Evolutionary conservation across 164 flowering plant genomes (phyloP).

Genomic region (Magnolia officinalis): DNA sequence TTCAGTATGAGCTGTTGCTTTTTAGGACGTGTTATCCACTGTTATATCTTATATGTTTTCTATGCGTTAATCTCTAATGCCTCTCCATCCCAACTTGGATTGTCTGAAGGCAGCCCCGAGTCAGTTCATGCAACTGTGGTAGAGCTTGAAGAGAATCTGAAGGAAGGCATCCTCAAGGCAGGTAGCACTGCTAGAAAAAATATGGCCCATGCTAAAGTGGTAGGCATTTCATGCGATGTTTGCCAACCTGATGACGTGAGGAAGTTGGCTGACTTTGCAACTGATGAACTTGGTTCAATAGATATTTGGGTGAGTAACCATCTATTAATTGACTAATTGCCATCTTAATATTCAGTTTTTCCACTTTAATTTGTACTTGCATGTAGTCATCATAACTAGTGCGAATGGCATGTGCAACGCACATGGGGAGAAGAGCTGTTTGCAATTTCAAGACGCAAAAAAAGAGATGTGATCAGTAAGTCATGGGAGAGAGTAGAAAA

Average conservation of each 20-base stretch:
- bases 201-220: slow-evolving; percentile 59
- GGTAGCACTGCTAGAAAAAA: slow-evolving; percentile 32
- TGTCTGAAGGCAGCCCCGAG: slow-evolving; percentile 57
- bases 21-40: background rate
- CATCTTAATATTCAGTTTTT: background rate
- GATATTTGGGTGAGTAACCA: slow-evolving; percentile 82
- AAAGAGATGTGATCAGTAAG: too few relatives aligned
- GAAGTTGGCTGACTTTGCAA: slow-evolving; percentile 74
- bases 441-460: too few relatives aligned
- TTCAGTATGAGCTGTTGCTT: background rate
- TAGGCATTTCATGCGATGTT: slow-evolving; percentile 88
- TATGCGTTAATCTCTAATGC: slow-evolving; percentile 1
- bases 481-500: too few relatives aligned
- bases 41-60: background rate
- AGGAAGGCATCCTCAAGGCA: slow-evolving; percentile 43
- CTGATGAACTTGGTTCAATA: slow-evolving; percentile 67
- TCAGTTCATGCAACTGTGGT: slow-evolving; percentile 66
- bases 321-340: background rate
- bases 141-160: slow-evolving; percentile 74
- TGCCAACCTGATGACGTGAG: slow-evolving; percentile 71
- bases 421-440: too few relatives aligned
- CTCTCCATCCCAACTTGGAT: slow-evolving; percentile 10
- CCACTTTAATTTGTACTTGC: slow-evolving; percentile 1
- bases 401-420: too few relatives aligned
- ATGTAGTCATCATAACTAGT: background rate